A percentile compares a stretch with the other conserved stretches of the same genome.
phyloP scores from a whole-genome alignment of 1,139 yeast genomes.

The Lodderomyces parapsilosis region DNA sequence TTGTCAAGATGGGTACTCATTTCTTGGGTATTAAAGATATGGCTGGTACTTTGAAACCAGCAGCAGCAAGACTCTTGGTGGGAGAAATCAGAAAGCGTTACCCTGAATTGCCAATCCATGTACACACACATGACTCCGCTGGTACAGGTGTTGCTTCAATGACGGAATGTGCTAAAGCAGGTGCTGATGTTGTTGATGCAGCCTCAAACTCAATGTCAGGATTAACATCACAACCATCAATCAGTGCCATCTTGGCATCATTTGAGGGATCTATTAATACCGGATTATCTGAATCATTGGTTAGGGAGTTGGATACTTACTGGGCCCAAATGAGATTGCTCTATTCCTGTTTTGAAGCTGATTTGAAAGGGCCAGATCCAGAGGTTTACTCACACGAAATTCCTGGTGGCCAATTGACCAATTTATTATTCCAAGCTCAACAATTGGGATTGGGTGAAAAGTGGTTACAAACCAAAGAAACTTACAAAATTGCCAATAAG shows the following conservation, averaged over 20 bases:
- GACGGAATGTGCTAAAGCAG: conserved; percentile 92
- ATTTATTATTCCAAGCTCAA: conserved; percentile 96
- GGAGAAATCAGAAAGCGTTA: conserved; percentile 79
- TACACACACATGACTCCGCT: conserved; percentile 98
- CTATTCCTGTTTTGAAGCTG: conserved; percentile 97
- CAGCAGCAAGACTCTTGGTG: conserved; percentile 81
- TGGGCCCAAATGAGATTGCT: conserved; percentile 99
- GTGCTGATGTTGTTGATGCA: conserved; percentile 98
- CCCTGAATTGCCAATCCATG: conserved; percentile 95
- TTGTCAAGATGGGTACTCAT: conserved; percentile 94
- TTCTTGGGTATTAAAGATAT: conserved; percentile 96
- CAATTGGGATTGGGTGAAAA: conserved; percentile 96
- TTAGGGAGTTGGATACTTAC: conserved; percentile 84
- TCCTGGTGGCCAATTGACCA: conserved; percentile 99
- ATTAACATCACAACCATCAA: conserved; percentile 96
- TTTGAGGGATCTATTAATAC: conserved; percentile 83
- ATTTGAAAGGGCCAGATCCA: conserved; percentile 98
- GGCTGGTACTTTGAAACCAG: conserved; percentile 99
- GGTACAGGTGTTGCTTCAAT: conserved; percentile 98
- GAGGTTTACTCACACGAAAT: conserved; percentile 98
- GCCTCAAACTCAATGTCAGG: conserved; percentile 98
- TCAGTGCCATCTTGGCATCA: conserved; percentile 89
- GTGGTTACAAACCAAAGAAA: conserved; percentile 94
- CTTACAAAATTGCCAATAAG: conserved; percentile 86
- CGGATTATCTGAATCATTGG: conserved; percentile 64